phyloP scores from a whole-genome alignment of 202 grass and related monocot species.

The Zoysia matrella region DNA sequence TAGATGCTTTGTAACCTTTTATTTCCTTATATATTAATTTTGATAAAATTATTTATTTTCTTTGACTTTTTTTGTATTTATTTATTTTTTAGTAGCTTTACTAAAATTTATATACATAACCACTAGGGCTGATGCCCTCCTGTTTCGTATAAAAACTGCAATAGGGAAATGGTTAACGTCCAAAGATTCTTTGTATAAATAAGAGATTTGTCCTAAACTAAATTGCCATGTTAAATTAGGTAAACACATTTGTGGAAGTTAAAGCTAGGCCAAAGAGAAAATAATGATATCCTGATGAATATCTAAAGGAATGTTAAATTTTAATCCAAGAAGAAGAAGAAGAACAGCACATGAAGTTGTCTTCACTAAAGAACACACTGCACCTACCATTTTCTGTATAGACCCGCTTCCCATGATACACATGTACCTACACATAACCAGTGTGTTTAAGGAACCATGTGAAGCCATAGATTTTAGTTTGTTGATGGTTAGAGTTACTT shows the following conservation, averaged over 20 bases:
- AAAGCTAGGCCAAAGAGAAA: not conserved
- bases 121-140: no score
- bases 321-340: not conserved
- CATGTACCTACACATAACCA: slow-evolving; percentile 75
- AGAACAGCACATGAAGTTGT: not conserved
- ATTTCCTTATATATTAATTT: not conserved
- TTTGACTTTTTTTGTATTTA: not conserved
- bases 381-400: slow-evolving; percentile 93
- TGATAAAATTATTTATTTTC: no score
- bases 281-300: not conserved
- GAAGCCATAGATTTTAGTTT: slow-evolving; percentile 3
- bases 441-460: slow-evolving; percentile 3
- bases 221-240: not conserved
- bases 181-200: not conserved
- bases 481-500: slow-evolving; percentile 44
- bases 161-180: not conserved
- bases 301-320: slow-evolving; percentile 12
- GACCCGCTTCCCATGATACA: slow-evolving; percentile 77
- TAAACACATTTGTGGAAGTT: not conserved
- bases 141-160: no score
- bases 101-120: no score
- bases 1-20: not conserved
- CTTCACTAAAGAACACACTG: slow-evolving; percentile 1
- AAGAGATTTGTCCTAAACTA: not conserved
- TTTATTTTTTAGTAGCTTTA: not conserved